Conservation (phyloP, 2,329 filamentous ascomycete species). For the Atkinsonella hypoxylon region DNA sequence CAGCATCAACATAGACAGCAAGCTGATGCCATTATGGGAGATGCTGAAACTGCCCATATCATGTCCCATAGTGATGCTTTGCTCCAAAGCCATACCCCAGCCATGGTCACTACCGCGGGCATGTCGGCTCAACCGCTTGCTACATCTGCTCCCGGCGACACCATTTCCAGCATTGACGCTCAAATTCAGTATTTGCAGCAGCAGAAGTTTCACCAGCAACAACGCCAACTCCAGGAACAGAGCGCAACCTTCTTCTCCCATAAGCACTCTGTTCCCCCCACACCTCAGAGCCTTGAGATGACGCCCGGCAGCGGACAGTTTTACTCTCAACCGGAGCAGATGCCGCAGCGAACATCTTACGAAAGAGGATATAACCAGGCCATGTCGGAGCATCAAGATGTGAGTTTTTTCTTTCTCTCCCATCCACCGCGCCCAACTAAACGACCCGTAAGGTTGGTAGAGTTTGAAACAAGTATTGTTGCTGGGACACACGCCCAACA, state of each 20-base stretch:
- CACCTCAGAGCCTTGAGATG: slow-evolving; percentile 70
- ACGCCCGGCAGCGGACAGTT: slow-evolving; percentile 46
- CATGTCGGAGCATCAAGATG: slow-evolving; percentile 58
- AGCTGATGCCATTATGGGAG: slow-evolving; percentile 24
- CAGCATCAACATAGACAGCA: slow-evolving; percentile 15
- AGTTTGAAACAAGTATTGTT: not conserved
- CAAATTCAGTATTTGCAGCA: slow-evolving; percentile 56
- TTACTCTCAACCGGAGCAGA: slow-evolving; percentile 45
- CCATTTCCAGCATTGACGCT: slow-evolving; percentile 48
- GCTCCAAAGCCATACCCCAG: slow-evolving; percentile 32
- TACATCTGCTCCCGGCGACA: slow-evolving; percentile 30
- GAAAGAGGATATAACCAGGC: slow-evolving; percentile 52
- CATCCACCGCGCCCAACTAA: too few relatives aligned
- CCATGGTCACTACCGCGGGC: slow-evolving; percentile 33
- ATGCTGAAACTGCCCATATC: slow-evolving; percentile 18
- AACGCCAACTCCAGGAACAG: slow-evolving; percentile 46
- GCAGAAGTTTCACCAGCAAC: slow-evolving; percentile 49
- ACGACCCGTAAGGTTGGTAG: too few relatives aligned
- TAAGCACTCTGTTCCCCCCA: slow-evolving; percentile 58
- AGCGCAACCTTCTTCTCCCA: slow-evolving; percentile 42
- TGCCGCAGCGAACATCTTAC: slow-evolving; percentile 46
- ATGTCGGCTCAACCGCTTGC: slow-evolving; percentile 35
- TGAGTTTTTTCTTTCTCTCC: slow-evolving; percentile 20
- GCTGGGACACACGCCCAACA: not conserved
- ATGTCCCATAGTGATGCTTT: slow-evolving; percentile 21